Percentiles rank a stretch among this genome's conserved stretches.
phyloP scores from a whole-genome alignment of 1,284 basidiomycete genomes.

The Fereydounia khargensis region DNA sequence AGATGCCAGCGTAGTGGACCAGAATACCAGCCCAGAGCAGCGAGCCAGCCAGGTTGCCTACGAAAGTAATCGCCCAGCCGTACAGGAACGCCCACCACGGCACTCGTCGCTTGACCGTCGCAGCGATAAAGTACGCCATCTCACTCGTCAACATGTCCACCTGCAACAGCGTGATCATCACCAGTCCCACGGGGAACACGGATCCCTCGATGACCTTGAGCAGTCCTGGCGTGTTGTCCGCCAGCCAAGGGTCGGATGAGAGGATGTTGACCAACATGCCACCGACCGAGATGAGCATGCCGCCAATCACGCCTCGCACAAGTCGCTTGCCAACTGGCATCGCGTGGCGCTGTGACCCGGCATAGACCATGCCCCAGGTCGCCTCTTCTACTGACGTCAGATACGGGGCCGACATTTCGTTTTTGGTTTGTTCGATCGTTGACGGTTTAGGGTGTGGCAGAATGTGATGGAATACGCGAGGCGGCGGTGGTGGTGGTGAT shows the following conservation, averaged over 20 bases:
- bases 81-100: conserved; percentile 42
- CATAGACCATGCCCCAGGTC: conserved; percentile 44
- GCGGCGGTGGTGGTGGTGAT: too few relatives aligned
- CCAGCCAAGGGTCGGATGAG: conserved; percentile 37
- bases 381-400: conserved; percentile 45
- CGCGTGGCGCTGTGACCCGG: conserved; percentile 32
- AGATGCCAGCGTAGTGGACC: conserved; percentile 35
- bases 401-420: conserved; percentile 11
- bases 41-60: conserved; percentile 71
- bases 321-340: conserved; percentile 32
- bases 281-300: conserved; percentile 38
- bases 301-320: conserved; percentile 39
- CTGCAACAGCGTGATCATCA: conserved; percentile 46
- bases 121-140: conserved; percentile 45
- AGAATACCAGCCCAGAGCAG: conserved; percentile 71
- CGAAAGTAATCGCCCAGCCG: conserved; percentile 63
- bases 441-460: too few relatives aligned
- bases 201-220: conserved; percentile 39
- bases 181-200: conserved; percentile 43
- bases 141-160: conserved; percentile 39
- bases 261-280: conserved; percentile 44
- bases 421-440: too few relatives aligned
- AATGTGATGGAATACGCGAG: too few relatives aligned
- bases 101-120: conserved; percentile 38
- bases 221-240: conserved; percentile 38